Conservation (phyloP, 371 early-diverging fungal genomes). For the Haplosporangium sp. region DNA sequence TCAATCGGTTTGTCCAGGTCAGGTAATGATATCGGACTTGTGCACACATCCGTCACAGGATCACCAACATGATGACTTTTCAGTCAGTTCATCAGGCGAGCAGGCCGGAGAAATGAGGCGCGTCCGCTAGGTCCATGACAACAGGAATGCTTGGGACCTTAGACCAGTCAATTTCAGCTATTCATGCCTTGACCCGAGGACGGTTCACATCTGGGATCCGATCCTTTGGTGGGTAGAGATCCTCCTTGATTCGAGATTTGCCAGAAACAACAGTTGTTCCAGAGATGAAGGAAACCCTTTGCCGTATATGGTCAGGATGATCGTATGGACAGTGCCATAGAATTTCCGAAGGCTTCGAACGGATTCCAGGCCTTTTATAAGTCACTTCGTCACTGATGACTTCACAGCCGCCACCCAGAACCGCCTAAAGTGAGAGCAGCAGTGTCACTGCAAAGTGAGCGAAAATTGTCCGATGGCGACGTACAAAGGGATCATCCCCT, state of each 20-base stretch:
- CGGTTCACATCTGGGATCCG: conserved; percentile 50
- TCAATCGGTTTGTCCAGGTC: conserved; percentile 40
- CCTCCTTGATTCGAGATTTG: conserved; percentile 12
- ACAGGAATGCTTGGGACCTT: conserved; percentile 56
- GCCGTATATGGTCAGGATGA: not conserved
- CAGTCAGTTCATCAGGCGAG: conserved; percentile 14
- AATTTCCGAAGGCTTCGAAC: not conserved
- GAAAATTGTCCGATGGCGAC: conserved; percentile 13
- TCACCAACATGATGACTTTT: conserved; percentile 42
- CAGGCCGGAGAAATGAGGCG: conserved; percentile 42
- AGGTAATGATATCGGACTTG: conserved; percentile 36
- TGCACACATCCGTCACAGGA: conserved; percentile 48
- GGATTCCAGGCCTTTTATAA: conserved; percentile 4
- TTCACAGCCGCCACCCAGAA: not conserved
- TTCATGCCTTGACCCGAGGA: conserved; percentile 61
- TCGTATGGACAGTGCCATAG: conserved; percentile 20
- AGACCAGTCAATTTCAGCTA: conserved; percentile 59
- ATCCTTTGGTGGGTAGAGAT: conserved; percentile 38
- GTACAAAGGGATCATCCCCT: not conserved
- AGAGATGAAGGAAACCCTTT: not conserved
- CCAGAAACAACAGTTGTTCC: too few species aligned
- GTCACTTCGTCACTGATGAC: not conserved
- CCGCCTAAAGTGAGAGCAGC: conserved; percentile 2
- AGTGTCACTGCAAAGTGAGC: conserved; percentile 19
- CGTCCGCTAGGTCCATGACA: conserved; percentile 22